Evolutionary conservation across 2,329 filamentous ascomycete species (phyloP).

Genomic region (Colletotrichum scovillei): DNA sequence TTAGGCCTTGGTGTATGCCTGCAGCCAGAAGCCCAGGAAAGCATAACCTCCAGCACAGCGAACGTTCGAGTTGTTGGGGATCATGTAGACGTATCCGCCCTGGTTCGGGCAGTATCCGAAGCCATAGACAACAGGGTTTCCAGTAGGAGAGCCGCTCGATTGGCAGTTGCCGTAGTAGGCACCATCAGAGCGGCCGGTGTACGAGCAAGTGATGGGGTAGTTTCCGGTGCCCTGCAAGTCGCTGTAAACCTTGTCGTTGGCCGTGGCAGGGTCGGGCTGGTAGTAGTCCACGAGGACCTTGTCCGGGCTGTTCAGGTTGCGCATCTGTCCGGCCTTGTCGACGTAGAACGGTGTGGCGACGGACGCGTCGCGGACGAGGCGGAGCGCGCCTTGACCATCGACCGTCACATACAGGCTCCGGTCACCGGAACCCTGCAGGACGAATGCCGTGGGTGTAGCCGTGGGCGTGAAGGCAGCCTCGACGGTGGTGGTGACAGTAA

Average conservation of each 20-base stretch:
- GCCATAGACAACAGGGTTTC: constrained; percentile 5
- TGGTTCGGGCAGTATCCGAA: constrained; percentile 22
- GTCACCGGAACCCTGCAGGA: constrained; percentile 1
- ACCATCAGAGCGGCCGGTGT: background rate
- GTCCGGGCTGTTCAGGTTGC: constrained; percentile 11
- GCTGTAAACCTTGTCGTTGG: constrained; percentile 18
- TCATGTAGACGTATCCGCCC: constrained; percentile 21
- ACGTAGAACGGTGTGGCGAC: constrained; percentile 17
- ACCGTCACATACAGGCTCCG: background rate
- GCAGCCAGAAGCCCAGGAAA: constrained; percentile 8
- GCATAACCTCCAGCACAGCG: constrained; percentile 11
- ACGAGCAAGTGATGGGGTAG: background rate
- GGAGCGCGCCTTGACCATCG: background rate
- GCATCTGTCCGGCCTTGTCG: constrained; percentile 15
- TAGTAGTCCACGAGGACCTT: constrained; percentile 19
- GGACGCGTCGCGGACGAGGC: constrained; percentile 5
- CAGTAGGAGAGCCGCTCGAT: constrained; percentile 12
- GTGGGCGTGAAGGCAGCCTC: constrained; percentile 20
- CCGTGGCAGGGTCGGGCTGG: constrained; percentile 11
- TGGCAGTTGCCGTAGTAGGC: constrained; percentile 9
- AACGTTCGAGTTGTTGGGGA: constrained; percentile 22
- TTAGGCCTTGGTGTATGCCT: background rate
- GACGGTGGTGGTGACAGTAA: constrained; percentile 52
- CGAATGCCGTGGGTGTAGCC: constrained; percentile 8
- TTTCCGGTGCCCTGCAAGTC: background rate